Base-by-base conservation (phyloP, 2,329 filamentous ascomycete species). In the Beauveria asiatica region DNA sequence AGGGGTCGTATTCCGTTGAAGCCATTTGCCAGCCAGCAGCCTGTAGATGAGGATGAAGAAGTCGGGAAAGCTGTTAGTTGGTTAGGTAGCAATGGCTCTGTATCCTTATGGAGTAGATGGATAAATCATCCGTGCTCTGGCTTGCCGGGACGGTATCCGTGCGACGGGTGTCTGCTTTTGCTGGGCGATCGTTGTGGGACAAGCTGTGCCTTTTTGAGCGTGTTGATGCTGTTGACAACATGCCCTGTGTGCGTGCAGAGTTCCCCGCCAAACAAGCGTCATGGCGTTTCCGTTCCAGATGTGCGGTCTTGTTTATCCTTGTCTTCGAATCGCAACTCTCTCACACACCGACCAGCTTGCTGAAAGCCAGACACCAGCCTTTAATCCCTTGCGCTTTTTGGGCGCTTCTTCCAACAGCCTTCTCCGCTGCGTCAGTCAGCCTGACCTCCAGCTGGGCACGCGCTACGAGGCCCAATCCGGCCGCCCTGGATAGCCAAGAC, bases 391-490 rank as follows among this genome's bases (percentile, higher is more conserved):
- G 33, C 33, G 11, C 33, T 16, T 16, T 37, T 37, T 37, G n/a
- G 19, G n/a, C n/a, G 21, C 27, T 37, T 57, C 21, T 33, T 49
- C 27, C 21, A 49, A 16, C 54, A 25, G 30, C 54, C 30, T 21
- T 41, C 44, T 27, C 21, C 11, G 44, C 21, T 57, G 30, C 44
- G 54, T 57, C 44, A 56, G 54, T 57, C 30, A 56, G 53, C 42
- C 53, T 45, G 52, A 48, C 42, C 19, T 48, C 30, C 21, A 58
- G 56, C 56, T 51, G 45, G 56, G 33, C 56, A 58, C 46, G 56
- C 56, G 56, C 56, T 51, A 58, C 56, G 37, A 58, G 56, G 23
- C 56, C 56, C 46, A 37, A 58, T 58, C 56, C n/a, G 56, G 56
- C 50, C 17, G 37, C 44, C 44, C 37, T 58, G 56, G 37, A 44